Base-by-base conservation (phyloP, 768 basidiomycete species). In the Rhizopogon salebrosus region DNA sequence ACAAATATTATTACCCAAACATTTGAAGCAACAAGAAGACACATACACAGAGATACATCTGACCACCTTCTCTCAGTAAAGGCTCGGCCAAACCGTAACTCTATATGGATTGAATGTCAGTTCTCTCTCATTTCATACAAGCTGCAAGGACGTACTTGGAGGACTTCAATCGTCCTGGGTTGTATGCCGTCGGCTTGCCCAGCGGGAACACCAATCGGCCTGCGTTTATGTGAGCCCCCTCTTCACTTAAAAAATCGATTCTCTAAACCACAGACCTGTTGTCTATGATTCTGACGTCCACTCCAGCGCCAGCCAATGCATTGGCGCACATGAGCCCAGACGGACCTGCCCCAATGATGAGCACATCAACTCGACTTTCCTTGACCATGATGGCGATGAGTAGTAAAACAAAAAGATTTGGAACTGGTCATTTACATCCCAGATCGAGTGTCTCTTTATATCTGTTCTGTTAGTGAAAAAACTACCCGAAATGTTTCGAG, bases 51-150 rank as follows among this genome's bases (percentile, higher is more conserved):
- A 80, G 76, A 54, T 87, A 80, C 75, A 91, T 75, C 46, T 87
- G 84, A 53, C 80, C 82, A 6, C 80, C 87, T 59, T 88, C 79
- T 36, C 67, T 73, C 23, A 89, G 54, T 23, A 91, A 61, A 3
- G 79, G 75, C 16, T 88, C 83, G 0, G 79, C 85, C 4, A 91
- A 75, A 6, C 88, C 89, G 67, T 91, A 90, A 56, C 87, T 91
- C 87, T 90, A 48, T 9, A 10, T 22, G 4, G 16, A n/a, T 36
- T 51, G 5, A 2, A 54, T 6, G 35, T 3, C 11, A 16, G 6
- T n/a, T 5, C 46, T n/a, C 5, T 38, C 6, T 10, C 20, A 27
- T 11, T 13, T 20, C 5, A 6, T 6, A 23, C n/a, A n/a, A n/a
- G n/a, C n/a, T 13, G 10, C 18, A 55, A n/a, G 35, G 8, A 56